Conservation (phyloP, 225 moss, liverwort and hornwort species). For the Anthoceros angustus region DNA sequence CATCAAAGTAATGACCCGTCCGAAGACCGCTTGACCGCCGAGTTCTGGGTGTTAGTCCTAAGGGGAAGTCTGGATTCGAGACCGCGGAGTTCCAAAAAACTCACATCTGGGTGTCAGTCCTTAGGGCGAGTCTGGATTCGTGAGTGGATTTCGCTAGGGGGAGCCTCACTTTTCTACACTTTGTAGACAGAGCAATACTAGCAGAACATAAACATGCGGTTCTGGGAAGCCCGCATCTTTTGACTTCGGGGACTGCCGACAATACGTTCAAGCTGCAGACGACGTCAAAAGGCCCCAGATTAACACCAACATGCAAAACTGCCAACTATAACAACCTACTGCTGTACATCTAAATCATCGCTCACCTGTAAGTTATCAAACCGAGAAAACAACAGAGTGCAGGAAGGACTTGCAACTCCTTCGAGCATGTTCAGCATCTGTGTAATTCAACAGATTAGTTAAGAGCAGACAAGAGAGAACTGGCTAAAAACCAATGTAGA, state of each 20-base stretch:
- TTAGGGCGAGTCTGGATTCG: too few relatives aligned
- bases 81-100: too few relatives aligned
- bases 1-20: too few relatives aligned
- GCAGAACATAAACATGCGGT: constrained; percentile 35
- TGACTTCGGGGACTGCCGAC: constrained; percentile 30
- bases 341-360: background rate
- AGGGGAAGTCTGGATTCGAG: too few relatives aligned
- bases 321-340: too few relatives aligned
- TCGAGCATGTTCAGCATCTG: constrained; percentile 68
- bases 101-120: too few relatives aligned
- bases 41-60: too few relatives aligned
- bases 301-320: background rate
- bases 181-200: constrained; percentile 8
- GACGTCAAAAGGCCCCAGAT: background rate
- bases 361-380: constrained; percentile 70
- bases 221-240: constrained; percentile 26
- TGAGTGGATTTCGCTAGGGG: too few relatives aligned
- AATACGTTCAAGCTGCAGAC: constrained; percentile 34
- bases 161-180: background rate
- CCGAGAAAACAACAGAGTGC: constrained; percentile 57
- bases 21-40: too few relatives aligned
- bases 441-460: background rate
- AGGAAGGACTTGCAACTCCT: constrained; percentile 49
- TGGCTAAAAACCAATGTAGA: too few relatives aligned
- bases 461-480: background rate